phyloP scores from a whole-genome alignment of 352 stramenopile species.

The Globisporangium middletonii region DNA sequence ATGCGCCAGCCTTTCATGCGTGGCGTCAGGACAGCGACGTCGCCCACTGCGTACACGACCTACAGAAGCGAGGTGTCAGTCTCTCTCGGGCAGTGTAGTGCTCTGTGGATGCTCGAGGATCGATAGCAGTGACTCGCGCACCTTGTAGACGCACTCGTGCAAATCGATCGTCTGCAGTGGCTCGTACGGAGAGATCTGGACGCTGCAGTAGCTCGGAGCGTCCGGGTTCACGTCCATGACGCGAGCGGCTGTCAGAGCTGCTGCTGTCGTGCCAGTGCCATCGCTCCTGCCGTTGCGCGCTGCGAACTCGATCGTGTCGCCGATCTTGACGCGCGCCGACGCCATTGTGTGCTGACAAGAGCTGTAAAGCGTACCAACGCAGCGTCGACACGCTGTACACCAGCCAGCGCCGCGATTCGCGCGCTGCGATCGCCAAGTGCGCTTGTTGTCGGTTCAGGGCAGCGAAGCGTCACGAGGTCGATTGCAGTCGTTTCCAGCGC shows the following conservation, averaged over 20 bases:
- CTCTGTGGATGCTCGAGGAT: too few relatives aligned
- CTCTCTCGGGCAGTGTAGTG: neutral
- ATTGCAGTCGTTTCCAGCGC: too few relatives aligned
- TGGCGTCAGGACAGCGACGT: constrained; percentile 22
- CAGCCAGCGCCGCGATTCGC: neutral
- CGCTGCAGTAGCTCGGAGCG: constrained; percentile 15
- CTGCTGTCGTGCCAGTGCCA: neutral
- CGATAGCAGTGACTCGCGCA: constrained; percentile 1
- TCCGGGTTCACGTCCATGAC: constrained; percentile 29
- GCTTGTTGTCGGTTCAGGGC: too few relatives aligned
- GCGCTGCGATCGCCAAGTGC: too few relatives aligned
- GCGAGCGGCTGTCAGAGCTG: constrained; percentile 13
- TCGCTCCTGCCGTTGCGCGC: neutral
- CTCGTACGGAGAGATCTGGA: constrained; percentile 42
- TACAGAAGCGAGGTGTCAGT: neutral
- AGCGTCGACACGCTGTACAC: neutral
- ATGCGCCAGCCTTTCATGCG: constrained; percentile 42
- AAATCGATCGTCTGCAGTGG: constrained; percentile 33
- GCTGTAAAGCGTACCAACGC: neutral
- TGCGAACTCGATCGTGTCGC: constrained; percentile 45
- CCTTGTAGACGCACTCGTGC: constrained; percentile 25
- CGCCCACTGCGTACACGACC: constrained; percentile 39
- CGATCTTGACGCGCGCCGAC: constrained; percentile 22
- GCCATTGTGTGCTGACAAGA: neutral
- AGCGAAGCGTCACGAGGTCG: too few relatives aligned